Base-by-base conservation (phyloP, 2,329 filamentous ascomycete species). In the Rhexocercosporidium sp. region DNA sequence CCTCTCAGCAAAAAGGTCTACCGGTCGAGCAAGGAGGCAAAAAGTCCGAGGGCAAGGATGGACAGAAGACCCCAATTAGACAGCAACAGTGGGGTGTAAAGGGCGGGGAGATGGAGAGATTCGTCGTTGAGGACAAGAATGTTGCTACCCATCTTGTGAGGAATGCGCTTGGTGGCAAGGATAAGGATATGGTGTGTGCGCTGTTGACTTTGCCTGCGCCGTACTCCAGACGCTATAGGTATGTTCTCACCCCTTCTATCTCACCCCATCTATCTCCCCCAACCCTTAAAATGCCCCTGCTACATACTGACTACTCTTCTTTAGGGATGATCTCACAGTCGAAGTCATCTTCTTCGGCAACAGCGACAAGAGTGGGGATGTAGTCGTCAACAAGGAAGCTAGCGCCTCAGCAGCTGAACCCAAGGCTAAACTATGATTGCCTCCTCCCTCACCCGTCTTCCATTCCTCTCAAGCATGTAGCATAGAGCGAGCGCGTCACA, bases 301-400 rank as follows among this genome's bases (percentile, higher is more conserved):
- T n/a, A 20, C 62, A 66, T 39, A 41, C 69, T 72, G 59, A 72
- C 47, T 60, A 6, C 18, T 31, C 8, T 25, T 11, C 61, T 62
- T 72, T 68, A 95, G 93, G 73, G 96, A 99, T 77, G 96, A 99
- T 78, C 82, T 99, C 70, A 99, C 96, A 0, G 95, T 99, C 18
- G 93, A 99, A 79, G 96, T 99, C 69, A 97, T 99, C 76, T 99
- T 99, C 85, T 99, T 99, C 75, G 96, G 96, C 68, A 88, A 97
- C 73, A 88, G 90, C 41, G 83, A 90, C 62, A 90, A 90, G 77
- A 91, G 86, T 34, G 94, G 94, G 41, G 90, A 91, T 70, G 91
- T 98, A 5, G 87, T 90, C 5, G 79, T 97, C 66, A 99, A 98
- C 79, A 84, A 90, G 71, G 95, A 97, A 76, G 96, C 96, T 1